Evolutionary conservation across 1,284 basidiomycete species (phyloP).

Genomic region (Athelia sp.): DNA sequence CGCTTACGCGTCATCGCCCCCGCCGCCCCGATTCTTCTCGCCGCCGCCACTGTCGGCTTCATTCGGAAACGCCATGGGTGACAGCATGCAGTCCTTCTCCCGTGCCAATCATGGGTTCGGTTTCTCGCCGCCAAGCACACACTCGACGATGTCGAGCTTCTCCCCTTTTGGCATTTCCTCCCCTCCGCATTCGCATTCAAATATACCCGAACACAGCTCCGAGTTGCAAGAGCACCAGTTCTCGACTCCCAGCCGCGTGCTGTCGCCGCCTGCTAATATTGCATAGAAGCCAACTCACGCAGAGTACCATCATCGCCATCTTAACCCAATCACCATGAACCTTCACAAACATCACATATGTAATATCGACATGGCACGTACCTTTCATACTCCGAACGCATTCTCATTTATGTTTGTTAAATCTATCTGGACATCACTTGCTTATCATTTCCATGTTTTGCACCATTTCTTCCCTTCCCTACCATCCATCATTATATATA

Average conservation of each 20-base stretch:
- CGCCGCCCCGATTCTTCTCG: slow-evolving; percentile 55
- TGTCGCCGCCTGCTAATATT: slow-evolving; percentile 44
- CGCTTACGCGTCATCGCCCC: slow-evolving; percentile 52
- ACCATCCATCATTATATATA: slow-evolving; percentile 14
- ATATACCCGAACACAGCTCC: slow-evolving; percentile 60
- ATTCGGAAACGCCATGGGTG: slow-evolving; percentile 29
- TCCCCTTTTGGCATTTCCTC: slow-evolving; percentile 59
- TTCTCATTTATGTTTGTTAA: slow-evolving; percentile 1
- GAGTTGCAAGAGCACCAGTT: slow-evolving; percentile 38
- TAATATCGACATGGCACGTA: not conserved
- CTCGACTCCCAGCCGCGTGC: slow-evolving; percentile 38
- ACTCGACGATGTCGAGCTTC: slow-evolving; percentile 35
- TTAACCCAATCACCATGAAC: slow-evolving; percentile 25
- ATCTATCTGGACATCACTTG: not conserved
- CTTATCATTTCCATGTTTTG: not conserved
- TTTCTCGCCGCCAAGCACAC: slow-evolving; percentile 18
- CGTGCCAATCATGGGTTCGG: slow-evolving; percentile 28
- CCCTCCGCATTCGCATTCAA: slow-evolving; percentile 32
- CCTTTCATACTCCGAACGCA: not conserved
- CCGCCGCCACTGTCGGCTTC: slow-evolving; percentile 38
- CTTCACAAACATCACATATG: slow-evolving; percentile 23
- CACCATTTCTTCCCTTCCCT: slow-evolving; percentile 20
- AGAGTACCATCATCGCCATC: slow-evolving; percentile 32
- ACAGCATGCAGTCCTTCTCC: slow-evolving; percentile 19
- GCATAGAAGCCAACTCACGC: slow-evolving; percentile 45